Base-by-base conservation (phyloP, 805 yeast species). In the Brettanomyces naardenensis region DNA sequence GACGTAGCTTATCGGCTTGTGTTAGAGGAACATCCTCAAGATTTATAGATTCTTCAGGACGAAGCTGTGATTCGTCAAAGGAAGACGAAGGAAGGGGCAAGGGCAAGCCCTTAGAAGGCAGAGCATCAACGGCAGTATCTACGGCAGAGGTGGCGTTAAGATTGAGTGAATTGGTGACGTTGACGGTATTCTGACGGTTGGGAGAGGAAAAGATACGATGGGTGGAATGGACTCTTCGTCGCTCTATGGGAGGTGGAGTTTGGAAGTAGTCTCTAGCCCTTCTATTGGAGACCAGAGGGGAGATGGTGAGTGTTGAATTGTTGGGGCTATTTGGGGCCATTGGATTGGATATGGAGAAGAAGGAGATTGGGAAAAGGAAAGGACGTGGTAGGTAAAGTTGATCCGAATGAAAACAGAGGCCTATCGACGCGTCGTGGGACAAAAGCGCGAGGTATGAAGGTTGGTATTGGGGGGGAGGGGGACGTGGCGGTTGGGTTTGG, bases 1-100 rank as follows among this genome's bases (percentile, higher is more conserved):
- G 65, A 33, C 97, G 63, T 26, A 92, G 68, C 47, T 80, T 78
- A 45, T 90, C 97, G 0, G 89, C 92, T 41, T 84, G 92, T 0
- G 95, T 73, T 29, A 75, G 52, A 5, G 80, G 80, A 36, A 65
- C 41, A 19, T 57, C 58, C 17, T 34, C 37, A 6, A 14, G 34
- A 19, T 20, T 21, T 5, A 6, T 13, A 30, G 14, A 14, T 13
- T 30, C 20, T 30, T 15, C 19, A 7, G 19, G n/a, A n/a, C n/a
- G n/a, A n/a, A n/a, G n/a, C n/a, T n/a, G n/a, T n/a, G n/a, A n/a
- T n/a, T n/a, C n/a, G n/a, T n/a, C n/a, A n/a, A n/a, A n/a, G n/a
- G n/a, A n/a, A n/a, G n/a, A n/a, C n/a, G n/a, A n/a, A n/a, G n/a
- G n/a, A n/a, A n/a, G n/a, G n/a, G n/a, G n/a, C n/a, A n/a, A n/a